phyloP scores from a whole-genome alignment of 306 rosid species.

The Malus asiatica region DNA sequence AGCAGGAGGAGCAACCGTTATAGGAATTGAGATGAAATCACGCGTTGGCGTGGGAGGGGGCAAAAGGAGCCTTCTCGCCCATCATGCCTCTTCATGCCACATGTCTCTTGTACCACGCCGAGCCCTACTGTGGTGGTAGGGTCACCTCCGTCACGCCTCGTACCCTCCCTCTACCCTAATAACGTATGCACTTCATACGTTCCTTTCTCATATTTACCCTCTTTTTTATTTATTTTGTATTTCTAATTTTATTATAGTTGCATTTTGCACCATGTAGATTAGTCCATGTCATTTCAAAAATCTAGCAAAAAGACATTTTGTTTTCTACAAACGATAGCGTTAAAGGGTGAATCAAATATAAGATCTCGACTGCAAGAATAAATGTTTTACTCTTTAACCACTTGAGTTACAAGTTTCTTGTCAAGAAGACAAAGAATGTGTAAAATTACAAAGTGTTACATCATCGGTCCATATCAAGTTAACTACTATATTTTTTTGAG shows the following conservation, averaged over 20 bases:
- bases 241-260: not conserved
- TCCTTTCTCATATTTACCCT: not conserved
- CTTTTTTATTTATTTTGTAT: not conserved
- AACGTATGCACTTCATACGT: slow-evolving; percentile 12
- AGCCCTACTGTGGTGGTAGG: slow-evolving; percentile 28
- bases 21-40: slow-evolving; percentile 32
- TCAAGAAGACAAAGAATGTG: too few relatives aligned
- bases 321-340: too few relatives aligned
- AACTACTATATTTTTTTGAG: too few relatives aligned
- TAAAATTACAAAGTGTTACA: too few relatives aligned
- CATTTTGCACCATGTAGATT: too few relatives aligned
- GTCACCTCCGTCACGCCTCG: slow-evolving; percentile 18
- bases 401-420: too few relatives aligned
- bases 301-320: too few relatives aligned
- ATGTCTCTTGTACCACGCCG: not conserved
- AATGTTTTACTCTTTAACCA: too few relatives aligned
- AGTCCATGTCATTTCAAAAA: too few relatives aligned
- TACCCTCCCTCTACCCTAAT: not conserved
- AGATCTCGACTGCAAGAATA: too few relatives aligned
- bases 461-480: too few relatives aligned
- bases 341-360: too few relatives aligned
- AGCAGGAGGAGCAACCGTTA: slow-evolving; percentile 10
- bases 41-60: slow-evolving; percentile 44
- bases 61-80: not conserved
- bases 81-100: slow-evolving; percentile 16